Percentiles rank a stretch among this genome's conserved stretches.
Conservation (phyloP, 1,284 basidiomycete genomes). For the Microbotryum saponariae region DNA sequence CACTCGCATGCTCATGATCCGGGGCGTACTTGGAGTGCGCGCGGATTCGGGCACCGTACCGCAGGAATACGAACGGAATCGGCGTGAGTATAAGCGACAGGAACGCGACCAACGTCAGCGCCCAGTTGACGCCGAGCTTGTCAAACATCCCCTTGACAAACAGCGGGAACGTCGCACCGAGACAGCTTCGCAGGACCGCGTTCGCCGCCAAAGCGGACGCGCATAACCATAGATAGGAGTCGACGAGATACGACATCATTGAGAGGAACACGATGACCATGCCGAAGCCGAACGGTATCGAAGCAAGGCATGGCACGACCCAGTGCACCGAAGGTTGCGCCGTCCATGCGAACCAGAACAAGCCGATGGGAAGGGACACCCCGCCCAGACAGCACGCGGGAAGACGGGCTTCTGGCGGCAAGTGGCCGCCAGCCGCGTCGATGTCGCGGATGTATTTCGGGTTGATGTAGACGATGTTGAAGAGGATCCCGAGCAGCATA, state of each 20-base stretch:
- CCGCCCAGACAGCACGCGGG: slow-evolving; percentile 54
- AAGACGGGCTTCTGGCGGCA: slow-evolving; percentile 49
- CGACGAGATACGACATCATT: slow-evolving; percentile 41
- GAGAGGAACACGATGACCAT: slow-evolving; percentile 33
- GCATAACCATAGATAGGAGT: slow-evolving; percentile 47
- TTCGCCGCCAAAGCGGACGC: slow-evolving; percentile 62
- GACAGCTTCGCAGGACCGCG: slow-evolving; percentile 56
- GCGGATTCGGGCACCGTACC: slow-evolving; percentile 41
- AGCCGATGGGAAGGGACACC: slow-evolving; percentile 52
- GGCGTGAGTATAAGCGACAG: slow-evolving; percentile 51
- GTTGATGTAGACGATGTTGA: slow-evolving; percentile 52
- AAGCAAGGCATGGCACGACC: slow-evolving; percentile 57
- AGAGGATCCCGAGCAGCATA: slow-evolving; percentile 48
- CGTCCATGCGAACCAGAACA: slow-evolving; percentile 49
- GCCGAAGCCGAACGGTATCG: slow-evolving; percentile 53
- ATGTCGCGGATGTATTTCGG: slow-evolving; percentile 52
- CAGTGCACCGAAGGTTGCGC: slow-evolving; percentile 52
- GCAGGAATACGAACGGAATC: slow-evolving; percentile 48
- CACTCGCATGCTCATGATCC: slow-evolving; percentile 7
- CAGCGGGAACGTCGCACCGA: slow-evolving; percentile 54
- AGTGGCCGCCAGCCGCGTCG: slow-evolving; percentile 47
- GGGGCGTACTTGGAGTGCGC: slow-evolving; percentile 31
- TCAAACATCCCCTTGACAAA: slow-evolving; percentile 50
- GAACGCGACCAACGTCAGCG: slow-evolving; percentile 56
- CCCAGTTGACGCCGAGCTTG: slow-evolving; percentile 58